A percentile compares a stretch with the other conserved stretches of the same genome.
phyloP scores from a whole-genome alignment of 805 yeast species.

The Kockiozyma suomiensis region DNA sequence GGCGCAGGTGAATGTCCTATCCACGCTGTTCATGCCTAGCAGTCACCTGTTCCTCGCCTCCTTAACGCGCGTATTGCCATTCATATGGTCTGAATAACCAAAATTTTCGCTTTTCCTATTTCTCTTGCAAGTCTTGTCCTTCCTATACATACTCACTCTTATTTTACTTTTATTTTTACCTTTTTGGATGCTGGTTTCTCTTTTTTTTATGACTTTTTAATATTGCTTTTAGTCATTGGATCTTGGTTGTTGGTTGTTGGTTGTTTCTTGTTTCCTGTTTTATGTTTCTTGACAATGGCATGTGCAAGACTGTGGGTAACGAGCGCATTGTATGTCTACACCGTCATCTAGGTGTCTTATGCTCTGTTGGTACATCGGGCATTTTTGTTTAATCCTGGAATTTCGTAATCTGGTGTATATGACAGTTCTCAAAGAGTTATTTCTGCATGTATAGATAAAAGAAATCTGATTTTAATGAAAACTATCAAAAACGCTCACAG shows the following conservation, averaged over 20 bases:
- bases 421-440: neutral
- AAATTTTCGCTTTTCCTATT: neutral
- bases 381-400: neutral
- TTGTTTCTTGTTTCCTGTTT: no score
- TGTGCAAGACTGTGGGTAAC: no score
- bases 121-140: neutral
- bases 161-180: neutral
- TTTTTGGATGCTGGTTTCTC: no score
- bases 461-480: neutral
- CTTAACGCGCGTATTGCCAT: neutral
- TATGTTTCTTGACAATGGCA: no score
- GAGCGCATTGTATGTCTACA: no score
- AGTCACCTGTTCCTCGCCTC: no score
- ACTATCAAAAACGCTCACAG: neutral
- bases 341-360: neutral
- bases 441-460: conserved; percentile 1
- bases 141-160: neutral
- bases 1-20: conserved; percentile 88
- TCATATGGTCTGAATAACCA: neutral
- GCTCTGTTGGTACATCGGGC: conserved; percentile 4
- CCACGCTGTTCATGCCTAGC: conserved; percentile 54
- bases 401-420: no score
- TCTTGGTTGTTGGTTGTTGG: neutral
- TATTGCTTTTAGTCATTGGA: neutral
- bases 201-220: neutral